Evolutionary conservation across 2,329 filamentous ascomycete species (phyloP), one percentile per base, ranked within the genome.

Genomic region (Aulographum hederae): DNA sequence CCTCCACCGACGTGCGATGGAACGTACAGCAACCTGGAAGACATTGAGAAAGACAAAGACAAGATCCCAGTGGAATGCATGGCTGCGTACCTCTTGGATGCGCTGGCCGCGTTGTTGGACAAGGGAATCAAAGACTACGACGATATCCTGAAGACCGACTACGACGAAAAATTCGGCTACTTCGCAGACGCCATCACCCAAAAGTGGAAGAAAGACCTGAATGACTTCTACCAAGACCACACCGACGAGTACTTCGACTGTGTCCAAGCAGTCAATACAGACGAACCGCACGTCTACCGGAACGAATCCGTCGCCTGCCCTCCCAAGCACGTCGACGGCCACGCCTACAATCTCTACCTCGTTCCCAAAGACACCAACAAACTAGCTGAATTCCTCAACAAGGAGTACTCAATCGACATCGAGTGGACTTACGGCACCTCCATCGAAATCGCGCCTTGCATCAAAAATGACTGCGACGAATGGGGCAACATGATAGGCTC

Each of bases 111-210:
- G 8, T 8, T 25, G 8, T n/a, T 25, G 8, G n/a, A n/a, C n/a
- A n/a, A 8, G 21, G 21, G 8, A 25, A n/a, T 25, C 8, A 25
- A 25, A n/a, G n/a, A 25, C 21, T 25, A 25, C 21, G n/a, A 8
- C n/a, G 21, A 25, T 25, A 25, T 25, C 8, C 8, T 25, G 21
- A 21, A 28, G 12, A 32, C 36, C 25, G 39, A 37, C 13, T 45
- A 46, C 34, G 44, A 46, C 34, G 26, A 38, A 6, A 44, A 42
- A 21, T 46, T 46, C 40, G 27, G 35, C 12, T 34, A 30, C 3
- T 46, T 42, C 13, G 32, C 40, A 11, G 16, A 38, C 14, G 36
- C 35, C 3, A 28, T 43, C 13, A 33, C 31, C 16, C 20, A 33
- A 6, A 30, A 33, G 21, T 25, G 21, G 8, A 25, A 25, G n/a